Conservation (phyloP, 768 basidiomycete species). For the Holtermanniella nyarrowii region DNA sequence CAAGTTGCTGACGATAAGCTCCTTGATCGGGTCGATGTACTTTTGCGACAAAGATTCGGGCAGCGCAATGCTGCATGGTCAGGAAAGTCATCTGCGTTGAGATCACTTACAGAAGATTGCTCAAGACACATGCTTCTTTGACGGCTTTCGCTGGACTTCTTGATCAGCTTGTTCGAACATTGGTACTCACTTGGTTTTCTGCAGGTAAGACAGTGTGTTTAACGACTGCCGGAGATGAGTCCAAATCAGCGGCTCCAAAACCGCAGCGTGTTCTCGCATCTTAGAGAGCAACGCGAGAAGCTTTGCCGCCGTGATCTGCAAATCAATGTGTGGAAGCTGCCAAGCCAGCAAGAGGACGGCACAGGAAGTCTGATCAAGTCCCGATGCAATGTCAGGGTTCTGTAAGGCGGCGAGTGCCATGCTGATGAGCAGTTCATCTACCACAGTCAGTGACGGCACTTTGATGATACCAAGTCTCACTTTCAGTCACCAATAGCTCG, state of each 20-base stretch:
- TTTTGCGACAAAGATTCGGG: slow-evolving; percentile 25
- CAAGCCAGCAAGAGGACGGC: slow-evolving; percentile 30
- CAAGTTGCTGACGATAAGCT: slow-evolving; percentile 26
- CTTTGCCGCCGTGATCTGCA: slow-evolving; percentile 35
- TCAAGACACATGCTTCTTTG: slow-evolving; percentile 33
- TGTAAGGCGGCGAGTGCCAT: slow-evolving; percentile 23
- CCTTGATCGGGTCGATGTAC: slow-evolving; percentile 29
- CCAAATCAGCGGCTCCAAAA: slow-evolving; percentile 33
- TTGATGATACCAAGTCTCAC: background rate
- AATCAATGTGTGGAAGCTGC: slow-evolving; percentile 25
- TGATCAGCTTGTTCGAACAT: background rate
- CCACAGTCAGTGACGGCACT: background rate
- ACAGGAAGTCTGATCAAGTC: slow-evolving; percentile 27
- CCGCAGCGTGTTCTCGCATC: slow-evolving; percentile 18
- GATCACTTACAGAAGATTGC: slow-evolving; percentile 24
- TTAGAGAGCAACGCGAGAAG: slow-evolving; percentile 28
- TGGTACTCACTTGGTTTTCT: background rate
- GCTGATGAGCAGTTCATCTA: slow-evolving; percentile 12
- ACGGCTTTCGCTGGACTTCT: slow-evolving; percentile 26
- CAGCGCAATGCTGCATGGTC: slow-evolving; percentile 21
- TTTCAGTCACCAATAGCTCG: background rate
- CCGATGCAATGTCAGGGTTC: slow-evolving; percentile 25
- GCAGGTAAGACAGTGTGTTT: slow-evolving; percentile 28
- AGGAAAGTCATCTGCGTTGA: background rate
- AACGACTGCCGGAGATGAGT: slow-evolving; percentile 29